phyloP scores from a whole-genome alignment of 2,329 filamentous ascomycete genomes.

The Fusarium chaquense region DNA sequence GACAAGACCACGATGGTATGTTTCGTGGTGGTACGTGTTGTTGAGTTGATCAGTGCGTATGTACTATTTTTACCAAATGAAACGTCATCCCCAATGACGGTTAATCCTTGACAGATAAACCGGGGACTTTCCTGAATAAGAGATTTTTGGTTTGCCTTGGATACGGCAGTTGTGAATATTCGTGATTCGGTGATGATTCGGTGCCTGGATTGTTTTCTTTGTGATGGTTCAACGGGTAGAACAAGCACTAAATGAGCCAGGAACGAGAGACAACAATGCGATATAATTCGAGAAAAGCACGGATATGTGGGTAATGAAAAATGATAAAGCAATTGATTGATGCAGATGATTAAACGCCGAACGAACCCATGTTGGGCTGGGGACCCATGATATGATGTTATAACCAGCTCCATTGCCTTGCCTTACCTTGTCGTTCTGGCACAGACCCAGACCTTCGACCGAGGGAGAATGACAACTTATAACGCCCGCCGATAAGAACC shows the following conservation, averaged over 20 bases:
- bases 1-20: background rate
- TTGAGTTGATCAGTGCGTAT: constrained; percentile 1
- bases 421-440: no score
- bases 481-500: background rate
- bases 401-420: background rate
- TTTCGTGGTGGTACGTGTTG: background rate
- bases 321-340: background rate
- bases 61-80: background rate
- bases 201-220: background rate
- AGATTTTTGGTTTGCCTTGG: background rate
- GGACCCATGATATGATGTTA: background rate
- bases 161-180: background rate
- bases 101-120: constrained; percentile 1
- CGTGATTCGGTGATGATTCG: no score
- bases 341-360: background rate
- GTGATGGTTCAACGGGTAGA: background rate
- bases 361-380: background rate
- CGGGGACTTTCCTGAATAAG: background rate
- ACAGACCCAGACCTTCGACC: background rate
- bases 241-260: background rate
- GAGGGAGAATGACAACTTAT: background rate
- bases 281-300: background rate
- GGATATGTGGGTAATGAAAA: background rate
- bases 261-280: background rate
- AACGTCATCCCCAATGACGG: constrained; percentile 1